phyloP scores from a whole-genome alignment of 164 flowering plant genomes.

The Akebia trifoliata region DNA sequence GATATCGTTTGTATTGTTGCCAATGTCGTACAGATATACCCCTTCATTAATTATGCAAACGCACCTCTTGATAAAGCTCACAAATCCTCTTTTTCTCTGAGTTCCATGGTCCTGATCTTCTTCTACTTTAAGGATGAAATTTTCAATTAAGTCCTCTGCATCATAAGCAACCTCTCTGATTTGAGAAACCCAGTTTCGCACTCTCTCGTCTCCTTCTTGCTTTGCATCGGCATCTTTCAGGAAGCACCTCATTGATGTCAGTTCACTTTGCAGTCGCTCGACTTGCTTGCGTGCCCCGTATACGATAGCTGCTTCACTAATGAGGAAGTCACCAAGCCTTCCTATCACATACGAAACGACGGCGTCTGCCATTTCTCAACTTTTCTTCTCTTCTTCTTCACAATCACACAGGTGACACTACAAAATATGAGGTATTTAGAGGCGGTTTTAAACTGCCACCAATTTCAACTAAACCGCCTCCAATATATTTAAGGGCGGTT shows the following conservation, averaged over 20 bases:
- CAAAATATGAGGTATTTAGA: too few species aligned
- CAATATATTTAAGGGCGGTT: too few species aligned
- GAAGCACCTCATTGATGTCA: constrained; percentile 23
- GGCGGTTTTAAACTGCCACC: too few species aligned
- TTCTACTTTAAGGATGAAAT: constrained; percentile 2
- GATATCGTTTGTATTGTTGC: constrained; percentile 5
- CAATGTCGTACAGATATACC: neutral
- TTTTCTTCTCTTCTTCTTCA: neutral
- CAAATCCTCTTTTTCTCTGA: too few species aligned
- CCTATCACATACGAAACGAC: constrained; percentile 12
- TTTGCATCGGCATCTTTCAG: constrained; percentile 22
- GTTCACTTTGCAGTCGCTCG: constrained; percentile 15
- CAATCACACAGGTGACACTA: too few species aligned
- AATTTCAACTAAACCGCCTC: too few species aligned
- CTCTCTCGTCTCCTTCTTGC: constrained; percentile 6
- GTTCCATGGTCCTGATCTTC: neutral
- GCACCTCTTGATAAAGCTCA: neutral
- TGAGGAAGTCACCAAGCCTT: constrained; percentile 15
- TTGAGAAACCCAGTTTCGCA: constrained; percentile 18
- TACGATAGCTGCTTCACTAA: constrained; percentile 15
- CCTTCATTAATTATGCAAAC: neutral
- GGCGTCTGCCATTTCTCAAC: constrained; percentile 7
- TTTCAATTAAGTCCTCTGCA: constrained; percentile 18
- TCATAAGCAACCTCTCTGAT: constrained; percentile 14
- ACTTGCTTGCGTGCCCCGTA: constrained; percentile 16